A percentile compares a stretch with the other conserved stretches of the same genome.
Evolutionary conservation across 106 monocot genomes (phyloP).

Genomic region (Dendrobium nobile): DNA sequence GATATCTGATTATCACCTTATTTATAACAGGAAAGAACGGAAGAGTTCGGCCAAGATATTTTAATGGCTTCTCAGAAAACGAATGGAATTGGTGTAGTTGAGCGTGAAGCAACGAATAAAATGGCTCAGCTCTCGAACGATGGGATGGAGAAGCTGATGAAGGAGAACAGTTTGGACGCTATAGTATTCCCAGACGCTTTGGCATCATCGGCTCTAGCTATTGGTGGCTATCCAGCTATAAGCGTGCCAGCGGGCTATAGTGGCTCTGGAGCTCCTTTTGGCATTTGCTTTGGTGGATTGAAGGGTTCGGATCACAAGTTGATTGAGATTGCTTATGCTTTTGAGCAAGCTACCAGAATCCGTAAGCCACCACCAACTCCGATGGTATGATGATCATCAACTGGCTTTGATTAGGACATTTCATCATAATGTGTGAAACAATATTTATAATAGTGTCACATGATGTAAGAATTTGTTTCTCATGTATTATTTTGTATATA

Average conservation of each 20-base stretch:
- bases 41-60: conserved; percentile 20
- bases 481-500: too few relatives aligned
- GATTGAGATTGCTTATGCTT: conserved; percentile 49
- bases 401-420: too few relatives aligned
- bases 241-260: conserved; percentile 40
- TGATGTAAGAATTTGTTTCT: too few relatives aligned
- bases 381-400: too few relatives aligned
- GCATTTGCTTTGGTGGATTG: conserved; percentile 35
- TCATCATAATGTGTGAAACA: too few relatives aligned
- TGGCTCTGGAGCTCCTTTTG: conserved; percentile 19
- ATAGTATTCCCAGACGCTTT: conserved; percentile 14
- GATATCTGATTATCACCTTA: too few relatives aligned
- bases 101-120: not conserved
- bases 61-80: conserved; percentile 27
- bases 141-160: conserved; percentile 32
- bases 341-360: conserved; percentile 40
- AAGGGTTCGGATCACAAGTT: conserved; percentile 34
- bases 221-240: conserved; percentile 34
- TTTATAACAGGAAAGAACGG: conserved; percentile 17
- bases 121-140: conserved; percentile 19
- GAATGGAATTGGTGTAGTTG: conserved; percentile 13
- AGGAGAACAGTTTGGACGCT: conserved; percentile 27
- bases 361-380: conserved; percentile 5
- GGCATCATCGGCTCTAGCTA: not conserved
- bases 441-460: too few relatives aligned